Evolutionary conservation across 176 grass and related monocot genomes (phyloP).

Genomic region (Aegilops bicornis): DNA sequence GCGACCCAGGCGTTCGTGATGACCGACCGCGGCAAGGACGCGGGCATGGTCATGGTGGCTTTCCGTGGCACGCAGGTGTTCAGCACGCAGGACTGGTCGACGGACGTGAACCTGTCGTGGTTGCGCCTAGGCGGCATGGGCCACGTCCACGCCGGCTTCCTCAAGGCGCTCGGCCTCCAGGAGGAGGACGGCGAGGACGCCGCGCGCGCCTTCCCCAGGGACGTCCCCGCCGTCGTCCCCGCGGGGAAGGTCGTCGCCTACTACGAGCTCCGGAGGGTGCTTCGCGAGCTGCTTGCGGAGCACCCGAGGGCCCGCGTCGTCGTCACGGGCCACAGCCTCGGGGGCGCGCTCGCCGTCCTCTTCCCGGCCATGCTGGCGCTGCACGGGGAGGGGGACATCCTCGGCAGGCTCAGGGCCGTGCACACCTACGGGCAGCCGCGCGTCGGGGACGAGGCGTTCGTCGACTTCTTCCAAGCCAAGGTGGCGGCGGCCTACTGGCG

Average conservation of each 20-base stretch:
- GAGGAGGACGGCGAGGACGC: constrained; percentile 43
- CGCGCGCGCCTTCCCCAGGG: constrained; percentile 21
- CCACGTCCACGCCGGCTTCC: constrained; percentile 76
- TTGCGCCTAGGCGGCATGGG: constrained; percentile 54
- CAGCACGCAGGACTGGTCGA: constrained; percentile 72
- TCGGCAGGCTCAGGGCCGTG: no score
- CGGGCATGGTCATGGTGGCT: constrained; percentile 41
- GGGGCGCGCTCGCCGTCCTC: no score
- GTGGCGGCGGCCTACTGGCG: neutral
- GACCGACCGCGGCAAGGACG: constrained; percentile 36
- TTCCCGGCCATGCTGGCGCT: no score
- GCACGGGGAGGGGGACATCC: no score
- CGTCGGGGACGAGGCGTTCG: constrained; percentile 51
- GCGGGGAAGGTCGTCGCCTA: no score
- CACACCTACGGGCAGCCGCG: neutral
- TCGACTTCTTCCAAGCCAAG: neutral
- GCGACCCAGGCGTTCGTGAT: constrained; percentile 82
- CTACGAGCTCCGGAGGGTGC: no score
- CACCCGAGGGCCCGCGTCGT: no score
- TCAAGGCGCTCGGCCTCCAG: constrained; percentile 82
- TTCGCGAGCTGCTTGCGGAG: no score
- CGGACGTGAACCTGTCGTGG: constrained; percentile 75
- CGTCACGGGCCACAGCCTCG: no score
- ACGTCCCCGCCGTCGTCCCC: neutral
- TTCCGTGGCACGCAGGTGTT: constrained; percentile 78